phyloP scores from a whole-genome alignment of 129 eudicot species.

The Logfia minima region DNA sequence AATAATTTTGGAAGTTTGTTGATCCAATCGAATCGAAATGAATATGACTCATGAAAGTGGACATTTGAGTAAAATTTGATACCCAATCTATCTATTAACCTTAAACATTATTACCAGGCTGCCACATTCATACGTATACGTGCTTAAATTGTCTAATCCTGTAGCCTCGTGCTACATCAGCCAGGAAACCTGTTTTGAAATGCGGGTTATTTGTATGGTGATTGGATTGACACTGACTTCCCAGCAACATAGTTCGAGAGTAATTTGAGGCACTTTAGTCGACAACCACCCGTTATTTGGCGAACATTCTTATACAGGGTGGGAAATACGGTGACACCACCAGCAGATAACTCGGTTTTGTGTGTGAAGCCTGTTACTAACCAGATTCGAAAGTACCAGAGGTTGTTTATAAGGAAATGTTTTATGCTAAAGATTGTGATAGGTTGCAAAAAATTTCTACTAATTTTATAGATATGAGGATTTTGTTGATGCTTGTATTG shows the following conservation, averaged over 20 bases:
- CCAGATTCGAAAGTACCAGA: neutral
- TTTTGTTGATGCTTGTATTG: constrained; percentile 13
- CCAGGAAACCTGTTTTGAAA: neutral
- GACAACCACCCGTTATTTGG: neutral
- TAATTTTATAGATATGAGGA: constrained; percentile 8
- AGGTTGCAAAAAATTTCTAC: neutral
- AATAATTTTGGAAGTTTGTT: too few relatives aligned
- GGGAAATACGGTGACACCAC: constrained; percentile 8
- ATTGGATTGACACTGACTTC: constrained; percentile 4
- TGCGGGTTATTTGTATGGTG: neutral
- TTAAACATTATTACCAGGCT: too few relatives aligned
- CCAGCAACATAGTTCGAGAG: constrained; percentile 1
- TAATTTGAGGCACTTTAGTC: neutral
- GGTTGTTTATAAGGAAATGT: constrained; percentile 2
- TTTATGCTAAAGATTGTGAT: neutral
- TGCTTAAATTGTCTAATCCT: too few relatives aligned
- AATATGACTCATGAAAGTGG: too few relatives aligned
- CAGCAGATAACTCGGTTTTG: constrained; percentile 1
- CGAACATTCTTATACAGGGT: neutral
- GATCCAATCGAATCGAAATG: too few relatives aligned
- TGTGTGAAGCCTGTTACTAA: constrained; percentile 1
- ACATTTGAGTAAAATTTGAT: too few relatives aligned
- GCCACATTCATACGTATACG: too few relatives aligned
- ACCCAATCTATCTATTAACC: too few relatives aligned
- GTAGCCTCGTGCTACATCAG: too few relatives aligned